Conservation (phyloP, 2,329 filamentous ascomycete species). For the Penicillium glabrum region DNA sequence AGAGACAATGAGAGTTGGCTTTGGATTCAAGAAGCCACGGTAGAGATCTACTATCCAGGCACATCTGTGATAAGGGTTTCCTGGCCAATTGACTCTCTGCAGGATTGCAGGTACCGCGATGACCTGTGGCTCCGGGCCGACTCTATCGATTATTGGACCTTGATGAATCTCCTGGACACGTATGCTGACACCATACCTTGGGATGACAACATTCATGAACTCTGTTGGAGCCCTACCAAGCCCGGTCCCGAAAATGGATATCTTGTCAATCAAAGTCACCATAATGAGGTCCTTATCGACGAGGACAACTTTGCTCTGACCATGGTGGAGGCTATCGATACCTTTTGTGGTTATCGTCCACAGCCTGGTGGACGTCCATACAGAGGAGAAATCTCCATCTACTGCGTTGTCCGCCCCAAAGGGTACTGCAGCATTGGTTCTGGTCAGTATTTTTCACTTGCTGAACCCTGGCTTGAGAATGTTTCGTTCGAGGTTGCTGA, state of each 20-base stretch:
- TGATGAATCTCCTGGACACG: background rate
- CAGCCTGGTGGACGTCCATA: background rate
- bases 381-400: background rate
- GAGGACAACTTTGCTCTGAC: background rate
- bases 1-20: too few species aligned
- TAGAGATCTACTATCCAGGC: too few species aligned
- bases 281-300: background rate
- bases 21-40: too few species aligned
- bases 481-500: background rate
- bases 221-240: background rate
- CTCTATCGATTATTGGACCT: background rate
- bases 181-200: background rate
- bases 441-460: background rate
- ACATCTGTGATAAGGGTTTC: too few species aligned
- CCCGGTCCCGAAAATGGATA: background rate
- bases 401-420: background rate
- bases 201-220: background rate
- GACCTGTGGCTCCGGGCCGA: too few species aligned
- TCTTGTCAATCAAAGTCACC: background rate
- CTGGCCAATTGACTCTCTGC: too few species aligned
- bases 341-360: background rate
- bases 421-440: background rate
- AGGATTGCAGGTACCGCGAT: too few species aligned
- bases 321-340: background rate
- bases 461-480: background rate